Evolutionary conservation across 202 grass and related monocot species (phyloP), one percentile per base, ranked within the genome.

Genomic region (Schoenoplectus triqueter): DNA sequence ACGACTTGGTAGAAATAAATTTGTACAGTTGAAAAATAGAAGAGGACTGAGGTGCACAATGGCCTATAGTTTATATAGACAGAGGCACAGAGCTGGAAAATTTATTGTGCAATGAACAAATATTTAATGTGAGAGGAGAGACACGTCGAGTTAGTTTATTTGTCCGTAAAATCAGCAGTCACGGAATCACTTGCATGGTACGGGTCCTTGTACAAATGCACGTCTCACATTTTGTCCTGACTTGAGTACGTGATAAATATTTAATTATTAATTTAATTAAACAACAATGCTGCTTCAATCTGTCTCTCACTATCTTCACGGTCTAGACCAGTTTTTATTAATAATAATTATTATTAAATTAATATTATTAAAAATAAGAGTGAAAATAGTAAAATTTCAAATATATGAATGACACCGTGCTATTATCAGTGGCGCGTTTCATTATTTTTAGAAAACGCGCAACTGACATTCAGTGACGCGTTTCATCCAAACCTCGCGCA

Each of bases 111-210:
- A 75, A 46, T 51, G n/a, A 77, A 17, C 4, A 6, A 18, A 62
- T 5, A 31, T 31, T 31, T 31, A 31, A 31, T 31, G 31, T 31
- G 70, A 50, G 69, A 7, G 15, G n/a, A 62, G 59, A 62, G 74
- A 44, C 52, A n/a, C 1, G 6, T 78, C 55, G 64, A 54, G 4
- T 2, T 40, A 66, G 20, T 66, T 55, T 39, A 14, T 54, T 76
- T 20, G n/a, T 73, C 45, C 69, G 69, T 73, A 73, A 73, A 73
- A 50, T 49, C 7, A 50, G 69, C 69, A 73, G 7, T 55, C 72
- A 76, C 47, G 49, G 10, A 76, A 76, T 73, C 21, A 11, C 20
- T 76, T 56, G 15, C 10, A 76, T 19, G 17, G 10, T 54, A 75
- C 19, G 49, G 10, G 51, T 75, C 19, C 72, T 31, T 22, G 11